A percentile compares a stretch with the other conserved stretches of the same genome.
Evolutionary conservation across 179 eudicot genomes (phyloP).

Genomic region (Corrigiola litoralis): DNA sequence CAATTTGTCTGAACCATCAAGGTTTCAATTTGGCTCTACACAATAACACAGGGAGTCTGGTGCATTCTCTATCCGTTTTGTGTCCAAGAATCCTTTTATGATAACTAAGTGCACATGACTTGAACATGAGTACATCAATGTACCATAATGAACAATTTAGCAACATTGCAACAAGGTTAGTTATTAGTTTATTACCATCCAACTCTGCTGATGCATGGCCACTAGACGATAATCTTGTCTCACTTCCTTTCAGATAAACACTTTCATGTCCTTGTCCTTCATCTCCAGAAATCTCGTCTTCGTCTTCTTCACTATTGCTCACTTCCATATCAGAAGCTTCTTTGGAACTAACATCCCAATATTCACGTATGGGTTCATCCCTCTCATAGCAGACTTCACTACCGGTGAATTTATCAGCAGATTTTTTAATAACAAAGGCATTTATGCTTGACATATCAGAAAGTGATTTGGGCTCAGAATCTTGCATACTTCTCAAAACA

Average conservation of each 20-base stretch:
- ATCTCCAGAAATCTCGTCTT: slow-evolving; percentile 7
- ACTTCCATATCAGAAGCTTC: slow-evolving; percentile 10
- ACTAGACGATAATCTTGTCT: background rate
- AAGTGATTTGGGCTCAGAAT: slow-evolving; percentile 4
- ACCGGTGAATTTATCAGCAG: slow-evolving; percentile 8
- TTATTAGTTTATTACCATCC: background rate
- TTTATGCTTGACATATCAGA: slow-evolving; percentile 12
- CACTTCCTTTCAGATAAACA: slow-evolving; percentile 1
- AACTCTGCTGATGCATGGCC: background rate
- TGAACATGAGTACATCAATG: background rate
- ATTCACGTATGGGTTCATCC: slow-evolving; percentile 15
- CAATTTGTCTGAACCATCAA: background rate
- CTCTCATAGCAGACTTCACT: slow-evolving; percentile 9
- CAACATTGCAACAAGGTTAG: background rate
- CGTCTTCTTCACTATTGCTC: slow-evolving; percentile 11
- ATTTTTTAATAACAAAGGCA: background rate
- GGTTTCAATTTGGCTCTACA: background rate
- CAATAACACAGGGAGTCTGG: background rate
- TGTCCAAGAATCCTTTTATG: background rate
- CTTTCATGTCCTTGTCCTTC: background rate
- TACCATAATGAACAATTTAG: background rate
- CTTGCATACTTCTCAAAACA: background rate
- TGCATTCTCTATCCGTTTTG: background rate
- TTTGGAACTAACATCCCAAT: background rate
- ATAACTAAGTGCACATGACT: background rate